These are phyloP conservation scores for Chaetomium fimeti DNA, from an alignment of 495 filamentous ascomycete genomes.

Conservation along the genomic window DNA sequence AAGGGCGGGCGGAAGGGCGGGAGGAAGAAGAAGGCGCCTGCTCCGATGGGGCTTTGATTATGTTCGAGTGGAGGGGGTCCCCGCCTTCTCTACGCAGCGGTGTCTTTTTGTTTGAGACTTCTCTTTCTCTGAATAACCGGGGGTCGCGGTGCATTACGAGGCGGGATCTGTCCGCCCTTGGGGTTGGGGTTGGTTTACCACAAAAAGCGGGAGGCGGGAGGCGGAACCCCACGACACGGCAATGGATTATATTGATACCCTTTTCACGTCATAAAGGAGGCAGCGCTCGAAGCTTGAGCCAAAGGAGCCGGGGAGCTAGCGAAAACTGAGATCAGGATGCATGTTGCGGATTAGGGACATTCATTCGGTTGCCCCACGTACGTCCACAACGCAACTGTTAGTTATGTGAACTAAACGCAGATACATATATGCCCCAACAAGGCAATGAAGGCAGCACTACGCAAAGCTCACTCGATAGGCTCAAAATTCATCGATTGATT, in stretches of 20 bases:
- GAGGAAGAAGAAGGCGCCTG: slow-evolving; percentile 25
- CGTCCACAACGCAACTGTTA: no score
- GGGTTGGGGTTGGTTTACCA: neutral
- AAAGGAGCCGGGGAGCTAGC: neutral
- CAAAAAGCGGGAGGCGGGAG: neutral
- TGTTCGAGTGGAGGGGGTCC: no score
- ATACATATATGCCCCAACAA: neutral
- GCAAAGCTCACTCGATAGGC: no score
- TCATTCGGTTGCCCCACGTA: no score
- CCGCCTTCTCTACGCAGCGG: neutral
- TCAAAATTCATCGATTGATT: neutral
- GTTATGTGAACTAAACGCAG: no score
- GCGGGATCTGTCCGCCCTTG: neutral
- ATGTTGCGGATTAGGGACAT: neutral
- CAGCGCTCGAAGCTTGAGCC: no score
- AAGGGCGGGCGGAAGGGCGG: slow-evolving; percentile 32
- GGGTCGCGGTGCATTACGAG: neutral
- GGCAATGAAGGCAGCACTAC: neutral
- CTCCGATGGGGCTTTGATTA: slow-evolving; percentile 23
- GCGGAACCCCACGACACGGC: neutral
- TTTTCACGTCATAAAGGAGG: slow-evolving; percentile 7
- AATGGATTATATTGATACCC: slow-evolving; percentile 23
- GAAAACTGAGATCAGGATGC: neutral
- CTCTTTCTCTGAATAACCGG: neutral
- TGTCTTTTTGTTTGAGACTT: neutral